Conservation (phyloP, 257 asterid genomes). For the Nicotiana tomentosiformis region DNA sequence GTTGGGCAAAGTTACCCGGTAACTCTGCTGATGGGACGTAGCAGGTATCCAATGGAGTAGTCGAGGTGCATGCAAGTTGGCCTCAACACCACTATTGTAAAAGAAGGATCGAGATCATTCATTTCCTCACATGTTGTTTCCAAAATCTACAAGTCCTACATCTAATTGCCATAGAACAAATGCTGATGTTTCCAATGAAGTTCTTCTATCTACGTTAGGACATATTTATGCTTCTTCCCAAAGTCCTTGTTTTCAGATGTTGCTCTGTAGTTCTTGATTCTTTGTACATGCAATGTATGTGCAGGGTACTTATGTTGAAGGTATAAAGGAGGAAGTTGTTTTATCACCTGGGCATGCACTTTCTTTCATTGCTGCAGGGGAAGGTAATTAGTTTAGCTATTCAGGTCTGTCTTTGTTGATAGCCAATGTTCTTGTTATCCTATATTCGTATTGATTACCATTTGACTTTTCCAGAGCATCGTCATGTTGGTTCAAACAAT, state of each 20-base stretch:
- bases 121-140: neutral
- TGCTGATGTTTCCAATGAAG: neutral
- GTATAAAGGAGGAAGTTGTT: constrained; percentile 97
- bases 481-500: constrained; percentile 98
- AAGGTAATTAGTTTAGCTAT: constrained; percentile 44
- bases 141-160: neutral
- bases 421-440: neutral
- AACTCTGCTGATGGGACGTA: too few species aligned
- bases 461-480: constrained; percentile 75
- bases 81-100: too few species aligned
- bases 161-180: neutral
- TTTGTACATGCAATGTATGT: constrained; percentile 15
- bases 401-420: neutral
- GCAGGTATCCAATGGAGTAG: too few species aligned
- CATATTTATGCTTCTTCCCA: neutral
- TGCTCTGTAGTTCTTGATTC: neutral
- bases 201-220: neutral
- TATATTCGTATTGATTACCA: constrained; percentile 6
- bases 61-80: too few species aligned
- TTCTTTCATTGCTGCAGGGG: constrained; percentile 98
- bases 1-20: too few species aligned
- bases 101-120: neutral
- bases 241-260: neutral
- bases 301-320: constrained; percentile 98
- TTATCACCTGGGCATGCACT: constrained; percentile 99